Conservation (phyloP, 2,329 filamentous ascomycete genomes). For the Penicillium occitanis region DNA sequence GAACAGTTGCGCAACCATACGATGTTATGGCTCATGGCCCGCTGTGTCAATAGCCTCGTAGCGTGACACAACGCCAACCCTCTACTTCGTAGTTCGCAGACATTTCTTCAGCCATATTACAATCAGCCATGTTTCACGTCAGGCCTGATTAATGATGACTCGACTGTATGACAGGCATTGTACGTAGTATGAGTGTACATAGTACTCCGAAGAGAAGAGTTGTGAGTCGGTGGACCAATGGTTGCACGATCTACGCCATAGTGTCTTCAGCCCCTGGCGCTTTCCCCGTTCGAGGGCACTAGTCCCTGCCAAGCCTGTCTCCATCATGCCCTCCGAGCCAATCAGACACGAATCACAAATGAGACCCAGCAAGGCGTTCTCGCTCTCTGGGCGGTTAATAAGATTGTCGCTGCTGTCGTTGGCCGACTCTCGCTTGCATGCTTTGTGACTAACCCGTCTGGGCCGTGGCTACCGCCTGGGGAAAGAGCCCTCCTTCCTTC, state of each 20-base stretch:
- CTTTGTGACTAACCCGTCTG: not conserved
- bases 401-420: not conserved
- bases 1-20: not conserved
- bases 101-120: not conserved
- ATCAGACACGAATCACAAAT: not conserved
- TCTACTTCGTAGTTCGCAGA: not conserved
- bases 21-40: not conserved
- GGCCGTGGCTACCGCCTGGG: not conserved
- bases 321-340: not conserved
- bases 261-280: constrained; percentile 18
- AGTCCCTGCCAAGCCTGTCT: constrained; percentile 20
- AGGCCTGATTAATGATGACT: too few relatives aligned
- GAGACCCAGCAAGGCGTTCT: constrained; percentile 13
- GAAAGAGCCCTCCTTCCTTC: not conserved
- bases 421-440: not conserved
- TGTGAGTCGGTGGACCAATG: not conserved
- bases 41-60: not conserved
- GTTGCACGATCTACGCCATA: constrained; percentile 17
- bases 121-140: not conserved
- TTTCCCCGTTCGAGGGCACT: not conserved
- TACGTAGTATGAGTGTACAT: not conserved
- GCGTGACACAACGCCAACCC: not conserved
- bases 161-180: not conserved
- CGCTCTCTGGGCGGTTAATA: not conserved
- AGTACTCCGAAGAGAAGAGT: not conserved